Evolutionary conservation across 768 basidiomycete genomes (phyloP).

Genomic region (Aureoboletus auriporus): DNA sequence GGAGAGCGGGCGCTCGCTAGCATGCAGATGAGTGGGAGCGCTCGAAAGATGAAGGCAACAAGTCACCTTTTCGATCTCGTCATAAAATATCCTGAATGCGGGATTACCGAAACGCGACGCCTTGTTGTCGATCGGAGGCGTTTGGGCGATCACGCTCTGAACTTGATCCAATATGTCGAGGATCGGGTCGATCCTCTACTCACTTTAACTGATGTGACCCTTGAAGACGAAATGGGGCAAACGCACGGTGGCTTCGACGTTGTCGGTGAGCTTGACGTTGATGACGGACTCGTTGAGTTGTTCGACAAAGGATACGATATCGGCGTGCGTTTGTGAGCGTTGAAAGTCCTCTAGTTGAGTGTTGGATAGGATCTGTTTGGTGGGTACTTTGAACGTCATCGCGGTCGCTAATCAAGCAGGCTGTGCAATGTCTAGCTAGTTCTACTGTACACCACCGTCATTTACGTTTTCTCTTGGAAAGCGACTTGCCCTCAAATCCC

Average conservation of each 20-base stretch:
- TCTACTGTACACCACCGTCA: no score
- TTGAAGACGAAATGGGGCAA: slow-evolving; percentile 1
- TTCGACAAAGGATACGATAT: slow-evolving; percentile 68
- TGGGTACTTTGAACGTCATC: slow-evolving; percentile 46
- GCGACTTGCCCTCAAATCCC: slow-evolving; percentile 84
- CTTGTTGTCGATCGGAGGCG: slow-evolving; percentile 85
- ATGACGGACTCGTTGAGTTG: slow-evolving; percentile 71
- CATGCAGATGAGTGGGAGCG: background rate
- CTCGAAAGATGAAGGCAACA: slow-evolving; percentile 1
- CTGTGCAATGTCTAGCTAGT: no score
- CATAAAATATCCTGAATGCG: slow-evolving; percentile 90
- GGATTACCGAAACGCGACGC: slow-evolving; percentile 96
- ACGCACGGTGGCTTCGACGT: slow-evolving; percentile 60
- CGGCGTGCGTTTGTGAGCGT: slow-evolving; percentile 60
- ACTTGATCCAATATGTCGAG: slow-evolving; percentile 63
- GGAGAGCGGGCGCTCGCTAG: slow-evolving; percentile 55
- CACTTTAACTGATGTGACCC: slow-evolving; percentile 1
- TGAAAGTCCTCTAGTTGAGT: slow-evolving; percentile 84
- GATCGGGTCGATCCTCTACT: slow-evolving; percentile 60
- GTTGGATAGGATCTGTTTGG: slow-evolving; percentile 71
- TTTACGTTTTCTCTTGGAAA: slow-evolving; percentile 42
- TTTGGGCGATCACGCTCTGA: slow-evolving; percentile 59
- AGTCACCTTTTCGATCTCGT: slow-evolving; percentile 66
- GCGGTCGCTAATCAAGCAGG: slow-evolving; percentile 11
- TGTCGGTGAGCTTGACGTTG: slow-evolving; percentile 71